Evolutionary conservation across 176 grass and related monocot species (phyloP), one percentile per base, ranked within the genome.

Genomic region (Ampelocalamus luodianensis): DNA sequence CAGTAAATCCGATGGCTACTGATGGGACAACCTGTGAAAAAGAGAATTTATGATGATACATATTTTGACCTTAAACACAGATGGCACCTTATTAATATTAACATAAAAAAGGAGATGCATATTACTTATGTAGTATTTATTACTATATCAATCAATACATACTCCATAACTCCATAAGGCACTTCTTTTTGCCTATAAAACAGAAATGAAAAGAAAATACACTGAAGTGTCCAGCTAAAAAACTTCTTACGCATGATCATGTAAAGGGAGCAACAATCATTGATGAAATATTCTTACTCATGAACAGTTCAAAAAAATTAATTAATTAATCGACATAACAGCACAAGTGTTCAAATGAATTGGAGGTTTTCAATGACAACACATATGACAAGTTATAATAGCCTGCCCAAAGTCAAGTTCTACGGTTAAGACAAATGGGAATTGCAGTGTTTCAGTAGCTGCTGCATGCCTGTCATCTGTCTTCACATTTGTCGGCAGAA

Each of bases 1-100:
- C 83, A 49, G 96, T 99, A 90, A 99, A 99, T 49, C 93, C 93
- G 85, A 96, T 99, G 50, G 96, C 96, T 79, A 99, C 96, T 3
- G 90, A 99, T 82, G 96, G 96, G 16, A 96, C 93, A 40, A 94
- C 91, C 96, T 92, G 86, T 22, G 70, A 53, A 73, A 65, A 27
- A 70, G 58, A 59, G 10, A 60, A 37, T 4, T 46, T 60, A 77
- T 68, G 34, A 73, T 79, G 75, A 60, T 60, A 37, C 76, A 48
- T 23, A 48, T 39, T 66, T 77, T 65, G 20, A 74, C 13, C 40
- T 68, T 77, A 60, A 76, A 59, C n/a, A 74, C 2, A 34, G 51
- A 40, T 10, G 44, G 42, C 20, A 14, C 34, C 20, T 68, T n/a
- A 34, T 15, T 53, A 68, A 76, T 53, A 45, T n/a, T 42, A 68